A percentile compares a stretch with the other conserved stretches of the same genome.
phyloP scores from a whole-genome alignment of 2,329 filamentous ascomycete genomes.

The Geosmithia morbida region DNA sequence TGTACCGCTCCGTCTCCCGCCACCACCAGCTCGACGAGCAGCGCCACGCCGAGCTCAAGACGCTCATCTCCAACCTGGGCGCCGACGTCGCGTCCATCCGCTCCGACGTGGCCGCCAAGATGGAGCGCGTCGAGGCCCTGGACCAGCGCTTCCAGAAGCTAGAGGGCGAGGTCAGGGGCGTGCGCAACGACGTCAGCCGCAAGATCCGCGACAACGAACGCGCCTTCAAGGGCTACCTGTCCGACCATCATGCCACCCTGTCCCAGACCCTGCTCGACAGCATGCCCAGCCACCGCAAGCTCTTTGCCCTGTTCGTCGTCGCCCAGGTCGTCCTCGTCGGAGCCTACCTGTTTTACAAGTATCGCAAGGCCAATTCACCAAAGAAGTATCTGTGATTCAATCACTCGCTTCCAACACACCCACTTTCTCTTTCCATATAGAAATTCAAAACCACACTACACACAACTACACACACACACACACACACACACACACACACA shows the following conservation, averaged over 20 bases:
- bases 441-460: too few relatives aligned
- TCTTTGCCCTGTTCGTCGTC: slow-evolving; percentile 58
- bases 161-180: slow-evolving; percentile 41
- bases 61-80: slow-evolving; percentile 31
- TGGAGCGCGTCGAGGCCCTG: slow-evolving; percentile 29
- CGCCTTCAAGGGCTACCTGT: slow-evolving; percentile 35
- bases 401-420: too few relatives aligned
- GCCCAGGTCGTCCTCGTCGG: slow-evolving; percentile 58
- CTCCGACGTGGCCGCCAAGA: slow-evolving; percentile 26
- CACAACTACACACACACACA: neutral
- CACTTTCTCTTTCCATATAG: too few relatives aligned
- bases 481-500: neutral
- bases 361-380: slow-evolving; percentile 57
- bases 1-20: slow-evolving; percentile 42
- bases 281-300: slow-evolving; percentile 32
- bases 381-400: slow-evolving; percentile 73
- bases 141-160: slow-evolving; percentile 33
- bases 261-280: slow-evolving; percentile 31
- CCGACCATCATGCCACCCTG: slow-evolving; percentile 33
- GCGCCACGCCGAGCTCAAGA: slow-evolving; percentile 39
- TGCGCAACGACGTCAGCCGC: slow-evolving; percentile 38
- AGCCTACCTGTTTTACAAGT: slow-evolving; percentile 67
- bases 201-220: slow-evolving; percentile 36
- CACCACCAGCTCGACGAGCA: slow-evolving; percentile 36
- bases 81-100: slow-evolving; percentile 29